These are phyloP conservation scores for Claviceps sp. DNA, from an alignment of 2,329 filamentous ascomycete species.

Conservation along the genomic window DNA sequence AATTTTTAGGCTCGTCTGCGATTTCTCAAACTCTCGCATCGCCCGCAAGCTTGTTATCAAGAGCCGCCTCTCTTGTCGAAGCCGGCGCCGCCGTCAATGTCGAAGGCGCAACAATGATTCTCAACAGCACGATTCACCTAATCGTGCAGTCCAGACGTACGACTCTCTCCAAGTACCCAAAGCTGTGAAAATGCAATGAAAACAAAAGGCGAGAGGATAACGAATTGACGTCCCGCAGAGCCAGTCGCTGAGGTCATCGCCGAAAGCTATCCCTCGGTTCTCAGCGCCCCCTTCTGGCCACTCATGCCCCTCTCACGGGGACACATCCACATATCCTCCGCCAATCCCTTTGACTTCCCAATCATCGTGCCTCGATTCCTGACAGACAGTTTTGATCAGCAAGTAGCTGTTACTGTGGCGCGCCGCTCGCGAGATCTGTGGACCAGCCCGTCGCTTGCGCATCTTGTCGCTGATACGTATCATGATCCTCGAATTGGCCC, in stretches of 20 bases:
- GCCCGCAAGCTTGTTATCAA: conserved; percentile 2
- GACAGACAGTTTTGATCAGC: conserved; percentile 11
- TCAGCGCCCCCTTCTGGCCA: conserved; percentile 12
- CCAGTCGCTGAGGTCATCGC: conserved; percentile 11
- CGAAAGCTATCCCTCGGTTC: conserved; percentile 6
- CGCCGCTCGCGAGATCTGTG: conserved; percentile 8
- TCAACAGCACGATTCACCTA: conserved; percentile 11
- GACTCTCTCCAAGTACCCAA: not conserved
- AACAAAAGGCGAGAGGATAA: not conserved
- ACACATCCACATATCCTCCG: conserved; percentile 11
- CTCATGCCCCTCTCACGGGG: conserved; percentile 12
- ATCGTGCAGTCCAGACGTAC: conserved; percentile 6
- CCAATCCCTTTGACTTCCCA: conserved; percentile 9
- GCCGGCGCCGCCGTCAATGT: conserved; percentile 11
- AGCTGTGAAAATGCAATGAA: not conserved
- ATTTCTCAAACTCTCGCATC: conserved; percentile 2
- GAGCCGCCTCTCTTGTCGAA: conserved; percentile 10
- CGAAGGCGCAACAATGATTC: conserved; percentile 8
- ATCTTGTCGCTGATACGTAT: conserved; percentile 10
- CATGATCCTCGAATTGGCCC: conserved; percentile 9
- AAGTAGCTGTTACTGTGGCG: conserved; percentile 9
- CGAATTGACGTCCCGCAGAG: conserved; percentile 5
- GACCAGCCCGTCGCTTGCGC: conserved; percentile 8
- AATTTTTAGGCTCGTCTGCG: not conserved
- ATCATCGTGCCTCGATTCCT: conserved; percentile 11